Conservation (phyloP, 805 yeast genomes). For the Kuraishia hungarica region DNA sequence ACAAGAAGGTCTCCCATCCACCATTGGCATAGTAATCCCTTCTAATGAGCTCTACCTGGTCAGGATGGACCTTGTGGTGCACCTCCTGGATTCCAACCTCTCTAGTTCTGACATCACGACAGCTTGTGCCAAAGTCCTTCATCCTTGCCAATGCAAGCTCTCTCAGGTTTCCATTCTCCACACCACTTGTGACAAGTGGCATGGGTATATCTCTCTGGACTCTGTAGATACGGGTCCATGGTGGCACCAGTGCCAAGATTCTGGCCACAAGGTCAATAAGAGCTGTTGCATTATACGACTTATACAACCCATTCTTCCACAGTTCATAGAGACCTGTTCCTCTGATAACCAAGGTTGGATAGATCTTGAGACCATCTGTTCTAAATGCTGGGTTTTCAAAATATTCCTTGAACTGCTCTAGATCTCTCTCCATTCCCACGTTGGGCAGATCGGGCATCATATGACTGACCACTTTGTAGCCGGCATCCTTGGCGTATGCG, state of each 20-base stretch:
- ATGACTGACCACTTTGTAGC: conserved; percentile 94
- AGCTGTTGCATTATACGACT: conserved; percentile 91
- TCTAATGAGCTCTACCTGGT: conserved; percentile 90
- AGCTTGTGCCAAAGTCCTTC: conserved; percentile 95
- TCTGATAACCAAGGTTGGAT: conserved; percentile 93
- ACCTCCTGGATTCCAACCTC: conserved; percentile 99
- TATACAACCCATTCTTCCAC: conserved; percentile 94
- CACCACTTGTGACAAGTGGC: conserved; percentile 97
- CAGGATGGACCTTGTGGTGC: conserved; percentile 93
- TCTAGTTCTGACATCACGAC: conserved; percentile 94
- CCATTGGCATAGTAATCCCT: conserved; percentile 97
- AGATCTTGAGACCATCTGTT: conserved; percentile 92
- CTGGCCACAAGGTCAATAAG: conserved; percentile 92
- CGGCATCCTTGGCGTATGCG: conserved; percentile 94
- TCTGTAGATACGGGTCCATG: conserved; percentile 98
- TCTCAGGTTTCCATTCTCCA: conserved; percentile 93
- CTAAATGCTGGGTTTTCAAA: conserved; percentile 95
- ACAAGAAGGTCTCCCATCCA: conserved; percentile 96
- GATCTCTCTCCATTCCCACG: conserved; percentile 96
- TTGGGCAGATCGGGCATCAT: conserved; percentile 99
- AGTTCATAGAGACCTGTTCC: conserved; percentile 96
- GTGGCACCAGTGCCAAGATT: conserved; percentile 92
- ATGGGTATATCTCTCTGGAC: conserved; percentile 98
- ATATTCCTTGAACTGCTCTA: conserved; percentile 92
- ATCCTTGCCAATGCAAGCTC: conserved; percentile 94